Base-by-base conservation (phyloP, 495 filamentous ascomycete species). In the Penicillium fimorum region DNA sequence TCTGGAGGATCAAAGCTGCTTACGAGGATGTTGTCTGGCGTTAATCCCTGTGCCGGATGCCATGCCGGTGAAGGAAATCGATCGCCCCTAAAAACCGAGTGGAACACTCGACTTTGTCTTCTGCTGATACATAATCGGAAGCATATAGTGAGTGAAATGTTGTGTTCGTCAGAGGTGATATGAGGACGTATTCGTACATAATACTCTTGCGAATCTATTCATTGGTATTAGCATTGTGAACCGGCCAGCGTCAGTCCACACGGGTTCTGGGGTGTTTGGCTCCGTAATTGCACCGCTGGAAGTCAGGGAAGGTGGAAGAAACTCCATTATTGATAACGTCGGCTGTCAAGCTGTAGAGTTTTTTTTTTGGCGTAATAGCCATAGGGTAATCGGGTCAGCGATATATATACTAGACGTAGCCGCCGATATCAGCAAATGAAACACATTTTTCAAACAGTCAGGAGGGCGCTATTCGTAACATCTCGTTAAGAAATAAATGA, bases 41-140 rank as follows among this genome's bases (percentile, higher is more conserved):
- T 96, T 74, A 95, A 70, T 96, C 91, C 48, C 90, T 84, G 67
- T 96, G 91, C 13, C 91, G 84, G 42, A 95, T 84, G 17, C 90
- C 90, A 71, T 94, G 90, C 3, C 86, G 82, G 70, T 96, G 91
- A 37, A 96, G 69, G 69, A 94, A 96, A 69, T 93, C 91, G 57
- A 96, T 90, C 32, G 51, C 40, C 25, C 46, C 51, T 15, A 54
- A 12, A 6, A 54, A 25, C 40, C 46, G 51, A 20, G 17, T 15
- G 40, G 46, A 54, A 17, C 43, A 54, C 3, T 13, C 43, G 9
- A 11, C 22, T 45, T 25, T 46, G n/a, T 22, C 51, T 15, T 32
- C 25, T 2, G 17, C 8, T 9, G 40, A 46, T 40, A 54, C 38
- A 33, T 54, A 29, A 22, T 22, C 22, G 18, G 51, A 46, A 0